phyloP scores from a whole-genome alignment of 225 moss, liverwort and hornwort species.

The Pseudoscleropodium purum region DNA sequence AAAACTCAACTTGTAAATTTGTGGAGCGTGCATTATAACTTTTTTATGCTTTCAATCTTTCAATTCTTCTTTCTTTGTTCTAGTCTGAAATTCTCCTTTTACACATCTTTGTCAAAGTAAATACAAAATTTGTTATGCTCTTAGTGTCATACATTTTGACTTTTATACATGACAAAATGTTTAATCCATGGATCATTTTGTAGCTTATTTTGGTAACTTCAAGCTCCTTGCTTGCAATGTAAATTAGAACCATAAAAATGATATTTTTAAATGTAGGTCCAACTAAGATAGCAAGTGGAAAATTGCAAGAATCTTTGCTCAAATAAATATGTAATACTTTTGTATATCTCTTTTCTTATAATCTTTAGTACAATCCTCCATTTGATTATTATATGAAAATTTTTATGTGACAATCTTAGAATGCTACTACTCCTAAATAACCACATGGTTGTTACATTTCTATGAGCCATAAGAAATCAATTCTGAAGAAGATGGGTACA shows the following conservation, averaged over 20 bases:
- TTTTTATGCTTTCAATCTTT: not conserved
- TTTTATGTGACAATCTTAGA: no score
- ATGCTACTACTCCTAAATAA: no score
- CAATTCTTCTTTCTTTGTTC: not conserved
- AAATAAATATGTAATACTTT: not conserved
- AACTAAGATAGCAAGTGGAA: no score
- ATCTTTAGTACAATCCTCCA: not conserved
- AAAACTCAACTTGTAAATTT: not conserved
- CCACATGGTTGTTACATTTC: no score
- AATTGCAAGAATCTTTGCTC: not conserved
- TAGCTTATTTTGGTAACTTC: no score
- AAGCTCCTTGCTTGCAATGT: no score
- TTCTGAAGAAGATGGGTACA: no score
- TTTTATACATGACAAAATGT: not conserved
- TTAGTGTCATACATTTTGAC: no score
- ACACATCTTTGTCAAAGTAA: not conserved
- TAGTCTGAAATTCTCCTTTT: not conserved
- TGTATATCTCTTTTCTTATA: not conserved
- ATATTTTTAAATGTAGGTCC: no score
- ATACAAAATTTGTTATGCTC: no score
- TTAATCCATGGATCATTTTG: not conserved
- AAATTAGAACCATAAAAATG: no score
- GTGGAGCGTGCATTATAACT: rapidly evolving
- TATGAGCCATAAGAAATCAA: no score
- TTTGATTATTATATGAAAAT: not conserved